These are phyloP conservation scores for Hypomontagnella submonticulosa DNA, from an alignment of 495 filamentous ascomycete species.

Conservation along the genomic window DNA sequence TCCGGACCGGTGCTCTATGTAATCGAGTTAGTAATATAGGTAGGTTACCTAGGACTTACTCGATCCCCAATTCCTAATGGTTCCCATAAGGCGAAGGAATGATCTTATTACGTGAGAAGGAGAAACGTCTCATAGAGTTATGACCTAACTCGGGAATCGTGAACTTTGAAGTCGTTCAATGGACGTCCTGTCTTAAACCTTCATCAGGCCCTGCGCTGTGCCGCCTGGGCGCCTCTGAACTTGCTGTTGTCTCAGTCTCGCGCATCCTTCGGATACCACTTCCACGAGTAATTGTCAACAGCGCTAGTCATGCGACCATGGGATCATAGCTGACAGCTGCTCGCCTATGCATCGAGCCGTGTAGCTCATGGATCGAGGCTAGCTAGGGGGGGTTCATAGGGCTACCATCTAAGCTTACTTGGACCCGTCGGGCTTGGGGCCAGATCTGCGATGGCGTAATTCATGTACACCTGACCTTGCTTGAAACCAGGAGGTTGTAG, in stretches of 20 bases:
- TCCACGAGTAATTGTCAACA: slow-evolving; percentile 12
- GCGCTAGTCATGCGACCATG: slow-evolving; percentile 32
- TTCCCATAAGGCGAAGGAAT: too few relatives aligned
- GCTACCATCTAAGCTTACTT: slow-evolving; percentile 31
- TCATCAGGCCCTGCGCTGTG: slow-evolving; percentile 25
- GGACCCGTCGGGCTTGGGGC: slow-evolving; percentile 8
- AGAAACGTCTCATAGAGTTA: too few relatives aligned
- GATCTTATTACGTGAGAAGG: too few relatives aligned
- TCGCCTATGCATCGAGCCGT: slow-evolving; percentile 12
- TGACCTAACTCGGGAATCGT: too few relatives aligned
- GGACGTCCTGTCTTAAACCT: slow-evolving; percentile 9
- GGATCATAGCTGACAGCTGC: slow-evolving; percentile 28
- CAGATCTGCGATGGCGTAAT: slow-evolving; percentile 40
- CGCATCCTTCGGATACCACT: slow-evolving; percentile 31
- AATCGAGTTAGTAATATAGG: neutral
- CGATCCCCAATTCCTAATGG: too few relatives aligned
- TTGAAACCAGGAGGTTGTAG: slow-evolving; percentile 34
- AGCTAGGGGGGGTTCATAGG: slow-evolving; percentile 43
- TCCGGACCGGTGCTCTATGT: slow-evolving; percentile 1
- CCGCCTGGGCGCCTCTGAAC: slow-evolving; percentile 32
- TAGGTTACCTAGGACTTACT: neutral
- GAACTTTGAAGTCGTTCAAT: slow-evolving; percentile 4
- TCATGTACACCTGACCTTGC: slow-evolving; percentile 25
- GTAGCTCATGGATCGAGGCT: slow-evolving; percentile 37
- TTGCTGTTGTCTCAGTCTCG: slow-evolving; percentile 31